Evolutionary conservation across 768 basidiomycete genomes (phyloP), one percentile per base, ranked within the genome.

Genomic region (Phylloporus arenicola): DNA sequence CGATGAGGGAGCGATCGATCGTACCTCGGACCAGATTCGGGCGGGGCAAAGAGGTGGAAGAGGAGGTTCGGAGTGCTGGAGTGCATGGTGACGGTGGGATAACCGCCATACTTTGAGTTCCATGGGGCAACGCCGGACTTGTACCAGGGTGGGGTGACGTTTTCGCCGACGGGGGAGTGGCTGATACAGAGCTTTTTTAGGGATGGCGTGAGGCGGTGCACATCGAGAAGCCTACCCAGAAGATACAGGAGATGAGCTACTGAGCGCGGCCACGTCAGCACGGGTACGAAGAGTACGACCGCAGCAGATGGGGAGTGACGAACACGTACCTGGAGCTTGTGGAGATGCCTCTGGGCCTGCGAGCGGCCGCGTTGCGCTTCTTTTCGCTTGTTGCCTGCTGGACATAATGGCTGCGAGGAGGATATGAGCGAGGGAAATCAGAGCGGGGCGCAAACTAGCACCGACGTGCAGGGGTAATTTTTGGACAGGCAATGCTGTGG

Each of bases 401-500:
- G 24, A 90, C 84, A 63, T 71, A 83, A 63, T 91, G 86, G 52
- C 87, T 89, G 62, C 55, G 50, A 39, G 40, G 43, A 45, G 41
- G 5, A 40, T 45, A 59, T 54, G 53, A 54, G 48, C 49, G 60
- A 51, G 54, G 57, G 57, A 54, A 50, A 48, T 24, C 8, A 45
- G 47, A 50, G 43, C 46, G 42, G 52, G 52, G 57, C 51, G 56
- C 48, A 37, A 52, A 57, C 47, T 25, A 50, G 56, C 16, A 81
- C 87, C 58, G 61, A 92, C 90, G 91, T 92, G 89, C 91, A 94
- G 40, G 88, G 84, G 62, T 88, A 90, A 62, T 88, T 90, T 73
- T 94, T 94, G 54, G 84, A 79, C 53, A 83, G 69, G 68, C 91
- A 94, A 62, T 92, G 90, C 84, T 92, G 12, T 8, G 29, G 50